A percentile compares a stretch with the other conserved stretches of the same genome.
Conservation (phyloP, 345 rosid genomes). For the Heritiera fomes region DNA sequence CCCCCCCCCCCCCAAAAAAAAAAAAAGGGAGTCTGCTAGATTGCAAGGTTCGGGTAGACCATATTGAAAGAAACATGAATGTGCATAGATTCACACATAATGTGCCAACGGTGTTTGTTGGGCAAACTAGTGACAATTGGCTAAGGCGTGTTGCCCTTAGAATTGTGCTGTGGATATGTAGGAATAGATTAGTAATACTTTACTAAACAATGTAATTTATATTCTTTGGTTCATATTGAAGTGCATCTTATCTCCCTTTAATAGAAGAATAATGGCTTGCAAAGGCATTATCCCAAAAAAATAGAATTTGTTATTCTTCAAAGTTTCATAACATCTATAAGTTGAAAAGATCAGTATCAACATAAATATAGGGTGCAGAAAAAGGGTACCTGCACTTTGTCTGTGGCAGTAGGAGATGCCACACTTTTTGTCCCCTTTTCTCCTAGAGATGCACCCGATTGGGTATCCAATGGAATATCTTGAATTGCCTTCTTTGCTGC, state of each 20-base stretch:
- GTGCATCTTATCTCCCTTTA: not conserved
- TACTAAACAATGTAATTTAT: not conserved
- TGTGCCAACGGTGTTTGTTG: not conserved
- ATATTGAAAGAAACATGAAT: not conserved
- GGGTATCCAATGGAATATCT: conserved; percentile 25
- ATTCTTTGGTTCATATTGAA: not conserved
- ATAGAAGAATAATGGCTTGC: not conserved
- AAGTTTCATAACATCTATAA: not conserved
- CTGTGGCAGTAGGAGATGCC: conserved; percentile 19
- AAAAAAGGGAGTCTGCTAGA: not conserved
- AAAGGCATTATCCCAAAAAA: not conserved
- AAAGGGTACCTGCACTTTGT: conserved; percentile 42
- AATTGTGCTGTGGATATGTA: not conserved
- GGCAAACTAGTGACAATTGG: not conserved
- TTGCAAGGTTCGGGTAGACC: not conserved
- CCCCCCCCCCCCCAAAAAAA: no score
- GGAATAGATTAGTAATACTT: not conserved
- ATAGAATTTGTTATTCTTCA: conserved; percentile 1
- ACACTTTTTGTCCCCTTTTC: conserved; percentile 29
- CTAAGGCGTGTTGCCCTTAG: not conserved
- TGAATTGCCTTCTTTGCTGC: conserved; percentile 43
- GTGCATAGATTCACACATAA: not conserved
- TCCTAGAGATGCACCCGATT: conserved; percentile 28
- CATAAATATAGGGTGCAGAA: not conserved
- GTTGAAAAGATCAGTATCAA: not conserved